These are phyloP conservation scores for Suhomyces sp. DNA, from an alignment of 805 yeast genomes.

Conservation along the genomic window DNA sequence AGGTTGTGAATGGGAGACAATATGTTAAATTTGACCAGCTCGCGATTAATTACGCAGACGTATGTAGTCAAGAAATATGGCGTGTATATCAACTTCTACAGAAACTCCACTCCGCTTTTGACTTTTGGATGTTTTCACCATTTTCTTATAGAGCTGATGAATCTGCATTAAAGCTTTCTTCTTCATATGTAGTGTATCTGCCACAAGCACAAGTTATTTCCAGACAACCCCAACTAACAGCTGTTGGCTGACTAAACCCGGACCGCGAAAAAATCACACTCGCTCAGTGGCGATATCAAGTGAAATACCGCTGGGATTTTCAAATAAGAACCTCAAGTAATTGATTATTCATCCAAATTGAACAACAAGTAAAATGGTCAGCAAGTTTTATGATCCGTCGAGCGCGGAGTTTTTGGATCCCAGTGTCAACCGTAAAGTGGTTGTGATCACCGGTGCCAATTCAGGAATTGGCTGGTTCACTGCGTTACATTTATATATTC, in stretches of 20 bases:
- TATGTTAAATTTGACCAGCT: not conserved
- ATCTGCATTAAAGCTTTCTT: not conserved
- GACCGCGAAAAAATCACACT: not conserved
- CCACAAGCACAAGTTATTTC: not conserved
- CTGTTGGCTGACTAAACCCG: too few species aligned
- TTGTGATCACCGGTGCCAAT: constrained; percentile 39
- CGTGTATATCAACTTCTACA: too few species aligned
- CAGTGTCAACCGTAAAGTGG: constrained; percentile 23
- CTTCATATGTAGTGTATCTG: not conserved
- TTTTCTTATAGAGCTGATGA: not conserved
- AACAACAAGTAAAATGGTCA: too few species aligned
- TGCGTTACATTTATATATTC: constrained; percentile 36
- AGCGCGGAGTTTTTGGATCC: constrained; percentile 31
- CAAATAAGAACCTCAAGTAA: too few species aligned
- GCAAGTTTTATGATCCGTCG: constrained; percentile 24
- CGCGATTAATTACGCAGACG: not conserved
- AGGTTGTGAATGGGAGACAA: too few species aligned
- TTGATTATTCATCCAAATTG: too few species aligned
- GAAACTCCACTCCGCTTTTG: not conserved
- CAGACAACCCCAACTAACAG: too few species aligned
- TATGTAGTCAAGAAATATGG: not conserved
- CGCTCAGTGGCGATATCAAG: not conserved
- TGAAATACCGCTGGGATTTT: too few species aligned
- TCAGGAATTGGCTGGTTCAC: constrained; percentile 43
- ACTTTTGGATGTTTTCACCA: not conserved